Percentiles rank a stretch among this genome's conserved stretches.
These are phyloP conservation scores for Yamadazyma sp. DNA, from an alignment of 1,139 yeast species.

Conservation along the genomic window DNA sequence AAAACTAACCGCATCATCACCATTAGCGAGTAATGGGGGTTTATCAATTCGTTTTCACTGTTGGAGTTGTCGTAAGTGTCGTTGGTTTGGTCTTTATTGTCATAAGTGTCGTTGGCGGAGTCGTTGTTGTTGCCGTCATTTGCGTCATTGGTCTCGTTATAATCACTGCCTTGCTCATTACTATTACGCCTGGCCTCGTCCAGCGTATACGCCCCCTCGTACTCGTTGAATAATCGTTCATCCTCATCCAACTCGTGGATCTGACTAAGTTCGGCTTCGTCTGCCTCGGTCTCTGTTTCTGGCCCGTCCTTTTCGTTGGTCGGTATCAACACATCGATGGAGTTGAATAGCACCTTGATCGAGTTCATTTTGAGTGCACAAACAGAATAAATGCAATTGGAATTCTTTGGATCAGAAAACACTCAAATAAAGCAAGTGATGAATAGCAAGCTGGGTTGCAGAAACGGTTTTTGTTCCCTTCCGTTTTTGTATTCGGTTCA, in stretches of 20 bases:
- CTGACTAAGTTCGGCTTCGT: slow-evolving; percentile 5
- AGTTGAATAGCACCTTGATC: slow-evolving; percentile 35
- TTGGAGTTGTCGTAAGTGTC: too few species aligned
- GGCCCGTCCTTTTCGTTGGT: slow-evolving; percentile 4
- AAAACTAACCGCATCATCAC: slow-evolving; percentile 12
- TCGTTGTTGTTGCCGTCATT: slow-evolving; percentile 1
- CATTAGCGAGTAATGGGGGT: slow-evolving; percentile 11
- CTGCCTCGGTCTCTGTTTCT: not conserved
- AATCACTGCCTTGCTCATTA: not conserved
- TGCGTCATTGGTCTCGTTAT: not conserved
- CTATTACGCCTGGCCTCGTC: not conserved
- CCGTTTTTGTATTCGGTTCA: too few species aligned
- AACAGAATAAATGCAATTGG: not conserved
- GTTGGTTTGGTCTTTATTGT: not conserved
- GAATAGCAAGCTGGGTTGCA: too few species aligned
- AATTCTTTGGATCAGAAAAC: too few species aligned
- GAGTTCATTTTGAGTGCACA: not conserved
- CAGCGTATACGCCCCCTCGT: not conserved
- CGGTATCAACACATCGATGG: slow-evolving; percentile 36
- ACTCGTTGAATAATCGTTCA: not conserved
- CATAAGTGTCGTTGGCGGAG: not conserved
- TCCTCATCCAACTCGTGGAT: slow-evolving; percentile 8
- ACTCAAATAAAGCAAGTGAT: too few species aligned
- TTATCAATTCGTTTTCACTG: slow-evolving; percentile 5
- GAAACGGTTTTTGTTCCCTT: too few species aligned